phyloP scores from a whole-genome alignment of 2,329 filamentous ascomycete genomes.

The Fusarium agapanthi region DNA sequence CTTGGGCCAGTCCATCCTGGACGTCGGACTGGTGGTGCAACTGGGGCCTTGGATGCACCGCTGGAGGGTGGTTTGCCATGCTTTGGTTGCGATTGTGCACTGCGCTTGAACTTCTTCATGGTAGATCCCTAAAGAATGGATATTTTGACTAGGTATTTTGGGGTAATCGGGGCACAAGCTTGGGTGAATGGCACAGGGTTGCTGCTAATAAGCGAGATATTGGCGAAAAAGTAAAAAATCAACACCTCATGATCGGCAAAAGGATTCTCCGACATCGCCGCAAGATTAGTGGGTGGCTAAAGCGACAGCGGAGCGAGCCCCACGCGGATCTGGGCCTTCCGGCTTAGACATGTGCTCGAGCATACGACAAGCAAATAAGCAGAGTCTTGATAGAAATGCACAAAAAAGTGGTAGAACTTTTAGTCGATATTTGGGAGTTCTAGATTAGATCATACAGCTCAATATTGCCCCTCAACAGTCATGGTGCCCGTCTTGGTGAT shows the following conservation, averaged over 20 bases:
- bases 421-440: rapidly evolving
- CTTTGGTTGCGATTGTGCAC: slow-evolving; percentile 14
- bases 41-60: slow-evolving; percentile 5
- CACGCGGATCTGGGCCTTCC: too few species aligned
- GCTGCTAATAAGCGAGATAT: neutral
- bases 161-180: neutral
- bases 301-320: too few species aligned
- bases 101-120: slow-evolving; percentile 7
- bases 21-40: slow-evolving; percentile 4
- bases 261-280: neutral
- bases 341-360: neutral
- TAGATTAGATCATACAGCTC: rapidly evolving
- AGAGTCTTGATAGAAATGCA: neutral
- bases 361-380: rapidly evolving
- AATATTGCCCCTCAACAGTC: neutral
- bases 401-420: rapidly evolving
- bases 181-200: neutral
- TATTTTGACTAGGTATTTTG: neutral
- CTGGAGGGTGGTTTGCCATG: neutral
- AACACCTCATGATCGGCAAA: neutral
- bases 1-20: slow-evolving; percentile 13
- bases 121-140: rapidly evolving
- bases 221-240: neutral
- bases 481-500: slow-evolving; percentile 49
- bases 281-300: neutral